A percentile compares a stretch with the other conserved stretches of the same genome.
Evolutionary conservation across 78 protist genomes (phyloP).

Genomic region (Emiliania huxleyi): DNA sequence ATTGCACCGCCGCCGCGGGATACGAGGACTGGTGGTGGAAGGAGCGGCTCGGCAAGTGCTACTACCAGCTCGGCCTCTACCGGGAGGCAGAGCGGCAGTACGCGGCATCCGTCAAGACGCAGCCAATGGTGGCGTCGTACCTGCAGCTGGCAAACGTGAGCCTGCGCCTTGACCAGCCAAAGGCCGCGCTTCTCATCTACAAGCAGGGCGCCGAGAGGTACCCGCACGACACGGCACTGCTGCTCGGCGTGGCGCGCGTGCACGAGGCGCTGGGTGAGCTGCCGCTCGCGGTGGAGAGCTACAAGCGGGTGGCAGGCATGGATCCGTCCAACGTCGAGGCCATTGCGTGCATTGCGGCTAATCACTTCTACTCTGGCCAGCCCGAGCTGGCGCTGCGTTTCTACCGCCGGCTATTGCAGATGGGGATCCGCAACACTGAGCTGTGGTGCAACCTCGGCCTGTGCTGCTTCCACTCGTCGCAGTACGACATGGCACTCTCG

Average conservation of each 20-base stretch:
- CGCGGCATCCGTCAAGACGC: constrained; percentile 37
- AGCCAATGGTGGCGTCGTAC: constrained; percentile 46
- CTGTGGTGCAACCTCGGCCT: constrained; percentile 81
- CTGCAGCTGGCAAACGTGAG: constrained; percentile 70
- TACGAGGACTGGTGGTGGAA: constrained; percentile 88
- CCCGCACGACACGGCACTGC: constrained; percentile 50
- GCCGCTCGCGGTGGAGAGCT: constrained; percentile 13
- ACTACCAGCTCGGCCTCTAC: constrained; percentile 65
- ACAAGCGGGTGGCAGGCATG: constrained; percentile 28
- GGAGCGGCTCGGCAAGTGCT: constrained; percentile 67
- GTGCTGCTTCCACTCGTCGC: constrained; percentile 69
- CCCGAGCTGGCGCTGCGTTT: constrained; percentile 69
- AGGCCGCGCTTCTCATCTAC: constrained; percentile 64
- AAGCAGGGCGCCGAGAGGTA: background rate
- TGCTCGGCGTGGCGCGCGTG: constrained; percentile 62
- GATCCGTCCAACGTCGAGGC: constrained; percentile 74
- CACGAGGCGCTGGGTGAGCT: constrained; percentile 53
- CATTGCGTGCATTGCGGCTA: constrained; percentile 73
- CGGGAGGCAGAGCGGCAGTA: constrained; percentile 79
- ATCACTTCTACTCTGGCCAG: constrained; percentile 74
- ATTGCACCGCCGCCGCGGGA: constrained; percentile 19
- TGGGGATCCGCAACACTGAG: constrained; percentile 68
- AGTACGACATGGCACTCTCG: constrained; percentile 74
- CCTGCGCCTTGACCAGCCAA: constrained; percentile 70
- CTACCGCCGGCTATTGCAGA: constrained; percentile 53